Percentiles rank a stretch among this genome's conserved stretches.
phyloP scores from a whole-genome alignment of 257 asterid genomes.

The Perilla frutescens region DNA sequence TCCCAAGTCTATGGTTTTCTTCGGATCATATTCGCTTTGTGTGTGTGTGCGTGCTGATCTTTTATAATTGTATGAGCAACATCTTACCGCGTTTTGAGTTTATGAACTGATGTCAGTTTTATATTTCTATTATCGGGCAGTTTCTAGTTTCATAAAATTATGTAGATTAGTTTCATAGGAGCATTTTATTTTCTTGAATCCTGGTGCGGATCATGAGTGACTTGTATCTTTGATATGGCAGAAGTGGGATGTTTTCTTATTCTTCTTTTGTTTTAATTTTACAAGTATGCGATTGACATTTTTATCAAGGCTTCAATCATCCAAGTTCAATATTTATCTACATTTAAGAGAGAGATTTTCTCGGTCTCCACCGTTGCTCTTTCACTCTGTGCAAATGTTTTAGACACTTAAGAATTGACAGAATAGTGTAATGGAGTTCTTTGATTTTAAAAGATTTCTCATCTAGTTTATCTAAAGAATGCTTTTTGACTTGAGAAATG shows the following conservation, averaged over 20 bases:
- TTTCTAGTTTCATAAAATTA: conserved; percentile 21
- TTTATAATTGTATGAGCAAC: neutral
- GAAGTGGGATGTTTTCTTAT: neutral
- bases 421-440: neutral
- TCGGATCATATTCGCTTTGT: neutral
- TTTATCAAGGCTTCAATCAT: neutral
- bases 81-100: neutral
- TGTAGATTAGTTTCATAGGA: neutral
- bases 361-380: neutral
- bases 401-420: neutral
- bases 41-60: neutral
- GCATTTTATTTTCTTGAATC: neutral
- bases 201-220: neutral
- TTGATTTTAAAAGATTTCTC: neutral
- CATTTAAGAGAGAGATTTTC: neutral
- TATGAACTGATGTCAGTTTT: conserved; percentile 10
- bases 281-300: conserved; percentile 17
- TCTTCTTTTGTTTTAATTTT: neutral
- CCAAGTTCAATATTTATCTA: conserved; percentile 19
- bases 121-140: neutral
- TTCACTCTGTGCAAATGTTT: neutral
- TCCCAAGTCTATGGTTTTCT: conserved; percentile 45
- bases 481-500: neutral
- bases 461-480: neutral
- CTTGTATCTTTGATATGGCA: conserved; percentile 5